Percentiles rank a stretch among this genome's conserved stretches.
These are phyloP conservation scores for Podospora pseudocomata DNA, from an alignment of 495 filamentous ascomycete species.

Conservation along the genomic window DNA sequence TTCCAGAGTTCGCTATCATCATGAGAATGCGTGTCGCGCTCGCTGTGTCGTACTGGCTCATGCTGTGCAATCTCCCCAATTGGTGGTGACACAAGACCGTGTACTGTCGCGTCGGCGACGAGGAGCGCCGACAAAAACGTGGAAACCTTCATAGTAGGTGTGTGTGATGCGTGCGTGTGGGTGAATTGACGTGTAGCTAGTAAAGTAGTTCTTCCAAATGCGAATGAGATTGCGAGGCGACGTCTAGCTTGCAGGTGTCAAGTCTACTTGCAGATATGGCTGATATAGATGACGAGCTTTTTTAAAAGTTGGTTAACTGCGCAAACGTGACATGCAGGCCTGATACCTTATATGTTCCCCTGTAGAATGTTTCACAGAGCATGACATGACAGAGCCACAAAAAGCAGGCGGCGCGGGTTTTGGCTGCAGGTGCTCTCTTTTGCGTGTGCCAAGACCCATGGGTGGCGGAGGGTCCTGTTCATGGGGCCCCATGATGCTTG, in stretches of 20 bases:
- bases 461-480: not conserved
- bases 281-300: not conserved
- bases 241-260: not conserved
- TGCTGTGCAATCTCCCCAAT: conserved; percentile 24
- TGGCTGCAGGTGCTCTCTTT: not conserved
- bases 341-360: not conserved
- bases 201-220: not conserved
- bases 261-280: not conserved
- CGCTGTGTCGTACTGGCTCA: conserved; percentile 21
- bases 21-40: conserved; percentile 23
- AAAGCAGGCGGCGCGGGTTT: not conserved
- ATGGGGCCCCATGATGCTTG: too few species aligned
- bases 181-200: not conserved
- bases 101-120: conserved; percentile 17
- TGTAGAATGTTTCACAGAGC: not conserved
- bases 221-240: not conserved
- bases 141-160: conserved; percentile 11
- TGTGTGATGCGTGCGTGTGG: not conserved
- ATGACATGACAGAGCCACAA: not conserved
- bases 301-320: not conserved
- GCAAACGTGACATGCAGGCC: not conserved
- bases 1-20: conserved; percentile 47
- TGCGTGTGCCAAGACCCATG: not conserved
- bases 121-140: conserved; percentile 10
- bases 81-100: conserved; percentile 14